These are phyloP conservation scores for Cercospora berteroae DNA, from an alignment of 2,329 filamentous ascomycete genomes.

Conservation along the genomic window DNA sequence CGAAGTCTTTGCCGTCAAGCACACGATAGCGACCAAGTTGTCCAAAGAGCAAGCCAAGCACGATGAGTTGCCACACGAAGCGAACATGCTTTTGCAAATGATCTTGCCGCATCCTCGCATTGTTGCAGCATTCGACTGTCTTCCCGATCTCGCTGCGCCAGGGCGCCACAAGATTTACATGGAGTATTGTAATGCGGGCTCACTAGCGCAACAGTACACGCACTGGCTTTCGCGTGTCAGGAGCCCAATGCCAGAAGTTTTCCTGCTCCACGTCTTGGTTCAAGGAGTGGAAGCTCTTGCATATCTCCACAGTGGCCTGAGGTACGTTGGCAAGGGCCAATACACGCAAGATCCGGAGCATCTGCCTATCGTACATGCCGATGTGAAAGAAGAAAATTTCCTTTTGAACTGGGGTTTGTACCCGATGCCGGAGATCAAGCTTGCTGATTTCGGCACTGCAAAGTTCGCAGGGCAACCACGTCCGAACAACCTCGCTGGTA, in stretches of 20 bases:
- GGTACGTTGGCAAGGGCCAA: conserved; percentile 9
- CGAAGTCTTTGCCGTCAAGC: neutral
- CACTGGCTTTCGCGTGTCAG: neutral
- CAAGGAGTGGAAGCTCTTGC: conserved; percentile 20
- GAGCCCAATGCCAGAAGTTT: conserved; percentile 17
- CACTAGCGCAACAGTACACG: conserved; percentile 13
- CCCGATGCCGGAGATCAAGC: conserved; percentile 8
- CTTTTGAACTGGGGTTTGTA: conserved; percentile 18
- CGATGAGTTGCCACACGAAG: neutral
- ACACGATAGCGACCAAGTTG: neutral
- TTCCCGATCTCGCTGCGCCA: neutral
- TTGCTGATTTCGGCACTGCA: conserved; percentile 22
- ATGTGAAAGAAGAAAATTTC: conserved; percentile 23
- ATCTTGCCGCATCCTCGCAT: neutral
- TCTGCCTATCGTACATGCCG: conserved; percentile 19
- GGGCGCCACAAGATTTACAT: conserved; percentile 14
- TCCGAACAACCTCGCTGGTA: neutral
- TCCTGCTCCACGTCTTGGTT: conserved; percentile 24
- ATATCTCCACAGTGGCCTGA: conserved; percentile 21
- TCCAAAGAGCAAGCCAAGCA: neutral
- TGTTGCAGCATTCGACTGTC: neutral
- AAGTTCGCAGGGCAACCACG: neutral
- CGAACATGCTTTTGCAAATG: neutral
- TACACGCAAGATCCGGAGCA: conserved; percentile 13
- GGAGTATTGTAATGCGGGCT: conserved; percentile 24